phyloP scores from a whole-genome alignment of 2,329 filamentous ascomycete species.

The Lecanicillium sp. region DNA sequence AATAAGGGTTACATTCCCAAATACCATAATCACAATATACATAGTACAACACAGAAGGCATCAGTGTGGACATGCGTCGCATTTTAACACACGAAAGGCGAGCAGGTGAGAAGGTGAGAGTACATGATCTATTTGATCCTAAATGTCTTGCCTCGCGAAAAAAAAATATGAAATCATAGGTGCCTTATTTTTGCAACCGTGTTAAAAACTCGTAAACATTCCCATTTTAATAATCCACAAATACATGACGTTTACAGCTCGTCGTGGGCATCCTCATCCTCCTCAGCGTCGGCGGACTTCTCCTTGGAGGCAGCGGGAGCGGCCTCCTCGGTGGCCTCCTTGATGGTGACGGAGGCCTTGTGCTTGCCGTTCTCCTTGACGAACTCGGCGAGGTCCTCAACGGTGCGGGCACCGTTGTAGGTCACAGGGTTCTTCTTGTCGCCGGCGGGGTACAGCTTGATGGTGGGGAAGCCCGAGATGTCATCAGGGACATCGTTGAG shows the following conservation, averaged over 20 bases:
- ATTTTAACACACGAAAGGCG: no score
- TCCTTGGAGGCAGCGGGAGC: constrained; percentile 48
- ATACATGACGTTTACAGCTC: constrained; percentile 59
- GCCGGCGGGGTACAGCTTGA: constrained; percentile 94
- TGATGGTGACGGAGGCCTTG: constrained; percentile 61
- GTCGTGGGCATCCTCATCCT: constrained; percentile 55
- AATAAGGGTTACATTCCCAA: no score
- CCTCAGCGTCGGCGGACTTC: constrained; percentile 39
- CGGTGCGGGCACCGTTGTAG: constrained; percentile 80
- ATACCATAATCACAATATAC: no score
- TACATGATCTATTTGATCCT: constrained; percentile 13
- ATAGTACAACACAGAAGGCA: no score
- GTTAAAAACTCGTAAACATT: constrained; percentile 19
- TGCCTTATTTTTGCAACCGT: constrained; percentile 6
- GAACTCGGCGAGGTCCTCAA: constrained; percentile 89
- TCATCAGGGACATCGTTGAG: constrained; percentile 94
- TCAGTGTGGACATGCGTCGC: no score
- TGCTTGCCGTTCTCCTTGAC: constrained; percentile 93
- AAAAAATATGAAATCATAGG: constrained; percentile 9
- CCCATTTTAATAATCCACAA: constrained; percentile 18
- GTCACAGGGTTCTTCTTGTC: constrained; percentile 78
- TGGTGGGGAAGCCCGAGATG: constrained; percentile 96
- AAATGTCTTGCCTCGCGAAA: constrained; percentile 10
- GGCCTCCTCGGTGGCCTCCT: constrained; percentile 50
- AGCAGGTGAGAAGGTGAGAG: no score